Evolutionary conservation across 2,329 filamentous ascomycete genomes (phyloP).

Genomic region (Microsporum ferrugineum): DNA sequence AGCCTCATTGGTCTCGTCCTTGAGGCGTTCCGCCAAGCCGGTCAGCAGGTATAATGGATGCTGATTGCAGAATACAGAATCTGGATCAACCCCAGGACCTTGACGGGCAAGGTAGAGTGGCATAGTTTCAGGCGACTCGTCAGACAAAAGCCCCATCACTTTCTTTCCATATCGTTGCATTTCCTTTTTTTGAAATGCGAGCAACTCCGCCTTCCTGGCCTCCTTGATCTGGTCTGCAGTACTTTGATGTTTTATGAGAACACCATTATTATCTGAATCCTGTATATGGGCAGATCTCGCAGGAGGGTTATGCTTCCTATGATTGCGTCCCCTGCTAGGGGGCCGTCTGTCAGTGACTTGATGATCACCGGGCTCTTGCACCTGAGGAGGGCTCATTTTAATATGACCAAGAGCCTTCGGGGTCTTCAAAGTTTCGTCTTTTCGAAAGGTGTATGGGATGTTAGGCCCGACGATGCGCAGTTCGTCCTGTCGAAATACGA

Average conservation of each 20-base stretch:
- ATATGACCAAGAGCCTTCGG: neutral
- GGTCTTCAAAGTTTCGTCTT: neutral
- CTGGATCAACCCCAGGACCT: constrained; percentile 21
- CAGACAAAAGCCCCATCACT: constrained; percentile 1
- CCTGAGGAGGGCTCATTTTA: neutral
- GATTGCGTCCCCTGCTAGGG: neutral
- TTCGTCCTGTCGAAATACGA: constrained; percentile 15
- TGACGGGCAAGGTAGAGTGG: constrained; percentile 12
- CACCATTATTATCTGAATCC: neutral
- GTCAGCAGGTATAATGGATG: neutral
- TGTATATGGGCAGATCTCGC: neutral
- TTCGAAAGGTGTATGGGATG: constrained; percentile 2
- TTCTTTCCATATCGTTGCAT: constrained; percentile 3
- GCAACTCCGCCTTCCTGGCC: constrained; percentile 15
- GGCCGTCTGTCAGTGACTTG: neutral
- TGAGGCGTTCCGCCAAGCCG: neutral
- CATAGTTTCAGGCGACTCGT: neutral
- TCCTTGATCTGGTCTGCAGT: neutral
- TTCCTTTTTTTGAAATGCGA: constrained; percentile 12
- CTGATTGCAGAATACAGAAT: constrained; percentile 10
- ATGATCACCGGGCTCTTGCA: too few relatives aligned
- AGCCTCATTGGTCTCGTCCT: neutral
- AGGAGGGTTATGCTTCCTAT: neutral
- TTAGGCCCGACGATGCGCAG: constrained; percentile 7
- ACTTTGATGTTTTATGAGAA: neutral